Percentiles rank a stretch among this genome's conserved stretches.
Conservation (phyloP, 305 asterid species). For the Solanum chacoense region DNA sequence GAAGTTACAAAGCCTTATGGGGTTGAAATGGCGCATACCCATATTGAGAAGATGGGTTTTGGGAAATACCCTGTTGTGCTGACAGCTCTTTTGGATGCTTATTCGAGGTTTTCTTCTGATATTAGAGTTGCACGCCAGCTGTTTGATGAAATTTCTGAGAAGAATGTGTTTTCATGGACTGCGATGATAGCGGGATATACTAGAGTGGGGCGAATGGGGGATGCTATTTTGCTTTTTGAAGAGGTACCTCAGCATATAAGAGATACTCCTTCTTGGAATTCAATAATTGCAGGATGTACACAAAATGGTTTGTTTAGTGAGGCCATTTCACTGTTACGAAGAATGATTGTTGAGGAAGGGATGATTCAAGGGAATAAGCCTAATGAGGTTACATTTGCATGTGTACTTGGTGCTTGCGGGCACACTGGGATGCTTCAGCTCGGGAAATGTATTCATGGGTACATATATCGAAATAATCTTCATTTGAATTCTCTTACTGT, state of each 20-base stretch:
- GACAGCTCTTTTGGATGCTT: slow-evolving; percentile 57
- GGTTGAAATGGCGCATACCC: slow-evolving; percentile 54
- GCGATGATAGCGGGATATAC: slow-evolving; percentile 69
- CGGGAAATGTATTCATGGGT: slow-evolving; percentile 64
- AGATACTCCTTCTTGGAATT: slow-evolving; percentile 73
- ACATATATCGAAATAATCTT: slow-evolving; percentile 29
- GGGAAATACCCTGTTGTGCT: slow-evolving; percentile 46
- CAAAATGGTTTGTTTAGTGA: slow-evolving; percentile 65
- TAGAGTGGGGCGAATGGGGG: slow-evolving; percentile 49
- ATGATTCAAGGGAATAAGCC: slow-evolving; percentile 28
- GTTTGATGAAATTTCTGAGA: slow-evolving; percentile 72
- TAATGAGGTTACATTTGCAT: slow-evolving; percentile 58
- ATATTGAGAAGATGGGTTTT: slow-evolving; percentile 48
- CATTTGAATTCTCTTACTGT: slow-evolving; percentile 23
- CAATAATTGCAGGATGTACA: slow-evolving; percentile 58
- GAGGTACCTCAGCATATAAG: slow-evolving; percentile 41
- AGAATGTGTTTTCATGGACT: slow-evolving; percentile 71
- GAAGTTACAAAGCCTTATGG: slow-evolving; percentile 35
- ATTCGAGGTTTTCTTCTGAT: slow-evolving; percentile 37
- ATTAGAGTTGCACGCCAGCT: slow-evolving; percentile 37
- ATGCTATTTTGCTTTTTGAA: slow-evolving; percentile 53
- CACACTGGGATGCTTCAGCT: slow-evolving; percentile 53
- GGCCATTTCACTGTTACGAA: slow-evolving; percentile 46
- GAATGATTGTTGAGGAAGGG: slow-evolving; percentile 45
- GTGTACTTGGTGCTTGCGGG: slow-evolving; percentile 57